Evolutionary conservation across 768 basidiomycete genomes (phyloP).

Genomic region (Mycena galericulata): DNA sequence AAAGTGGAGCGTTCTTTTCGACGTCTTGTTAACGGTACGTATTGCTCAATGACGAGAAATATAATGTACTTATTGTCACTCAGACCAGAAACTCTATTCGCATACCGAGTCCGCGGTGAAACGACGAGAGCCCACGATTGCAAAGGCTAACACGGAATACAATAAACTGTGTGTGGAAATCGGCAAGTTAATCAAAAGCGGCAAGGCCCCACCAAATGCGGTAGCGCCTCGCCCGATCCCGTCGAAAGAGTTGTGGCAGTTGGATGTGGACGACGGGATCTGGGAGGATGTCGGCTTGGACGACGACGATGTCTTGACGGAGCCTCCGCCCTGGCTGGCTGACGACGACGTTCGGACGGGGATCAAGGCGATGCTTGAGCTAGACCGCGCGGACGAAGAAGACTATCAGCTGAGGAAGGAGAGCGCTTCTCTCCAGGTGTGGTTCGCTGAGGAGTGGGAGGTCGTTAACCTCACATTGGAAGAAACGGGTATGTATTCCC

Average conservation of each 20-base stretch:
- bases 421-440: conserved; percentile 26
- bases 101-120: conserved; percentile 44
- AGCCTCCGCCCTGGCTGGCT: background rate
- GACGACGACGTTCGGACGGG: background rate
- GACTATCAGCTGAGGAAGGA: background rate
- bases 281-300: conserved; percentile 49
- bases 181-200: conserved; percentile 29
- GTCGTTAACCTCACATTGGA: background rate
- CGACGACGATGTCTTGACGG: conserved; percentile 30
- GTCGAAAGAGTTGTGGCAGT: conserved; percentile 38
- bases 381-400: background rate
- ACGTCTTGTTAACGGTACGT: too few relatives aligned
- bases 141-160: conserved; percentile 38
- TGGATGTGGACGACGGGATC: conserved; percentile 52
- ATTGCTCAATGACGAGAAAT: too few relatives aligned
- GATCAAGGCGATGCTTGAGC: background rate
- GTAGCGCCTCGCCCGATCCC: conserved; percentile 39
- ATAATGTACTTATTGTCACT: conserved; percentile 34
- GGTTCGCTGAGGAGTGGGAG: conserved; percentile 26
- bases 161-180: conserved; percentile 45
- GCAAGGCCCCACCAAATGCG: conserved; percentile 39
- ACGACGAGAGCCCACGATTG: conserved; percentile 43
- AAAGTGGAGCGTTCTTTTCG: too few relatives aligned
- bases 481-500: background rate
- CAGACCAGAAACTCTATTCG: conserved; percentile 42